Evolutionary conservation across 371 early-diverging fungal species (phyloP).

Genomic region (Capniomyces stellatus): DNA sequence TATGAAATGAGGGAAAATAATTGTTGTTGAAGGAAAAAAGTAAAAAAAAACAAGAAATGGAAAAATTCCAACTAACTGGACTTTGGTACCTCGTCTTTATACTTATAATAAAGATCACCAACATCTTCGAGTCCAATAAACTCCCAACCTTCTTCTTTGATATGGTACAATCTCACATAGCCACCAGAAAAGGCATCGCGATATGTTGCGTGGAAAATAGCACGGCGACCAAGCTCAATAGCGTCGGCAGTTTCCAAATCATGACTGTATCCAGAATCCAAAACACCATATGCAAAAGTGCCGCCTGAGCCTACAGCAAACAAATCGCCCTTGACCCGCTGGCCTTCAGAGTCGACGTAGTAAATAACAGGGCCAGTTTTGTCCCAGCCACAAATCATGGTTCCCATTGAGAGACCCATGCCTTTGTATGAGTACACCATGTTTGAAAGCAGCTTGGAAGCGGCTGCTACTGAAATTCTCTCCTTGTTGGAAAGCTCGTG

Average conservation of each 20-base stretch:
- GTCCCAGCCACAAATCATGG: constrained; percentile 99
- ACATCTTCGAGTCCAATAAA: constrained; percentile 76
- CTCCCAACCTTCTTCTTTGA: constrained; percentile 82
- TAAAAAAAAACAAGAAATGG: neutral
- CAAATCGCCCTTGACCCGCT: constrained; percentile 74
- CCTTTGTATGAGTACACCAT: constrained; percentile 97
- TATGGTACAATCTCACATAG: constrained; percentile 84
- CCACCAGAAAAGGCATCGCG: constrained; percentile 99
- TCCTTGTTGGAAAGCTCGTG: constrained; percentile 97
- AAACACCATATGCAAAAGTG: constrained; percentile 94
- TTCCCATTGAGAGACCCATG: constrained; percentile 98
- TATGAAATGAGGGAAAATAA: neutral
- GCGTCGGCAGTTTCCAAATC: constrained; percentile 90
- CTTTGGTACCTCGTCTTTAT: constrained; percentile 26
- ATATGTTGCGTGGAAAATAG: constrained; percentile 98
- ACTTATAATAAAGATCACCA: constrained; percentile 64
- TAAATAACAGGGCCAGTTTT: constrained; percentile 90
- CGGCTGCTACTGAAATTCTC: constrained; percentile 97
- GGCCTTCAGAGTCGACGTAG: constrained; percentile 98
- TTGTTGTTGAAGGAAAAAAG: neutral
- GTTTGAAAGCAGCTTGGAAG: constrained; percentile 90
- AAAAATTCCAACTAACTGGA: neutral
- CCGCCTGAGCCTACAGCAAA: constrained; percentile 98
- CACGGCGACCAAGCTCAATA: constrained; percentile 81
- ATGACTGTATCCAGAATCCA: constrained; percentile 79